A percentile compares a stretch with the other conserved stretches of the same genome.
Conservation (phyloP, 2,329 filamentous ascomycete species). For the Penicillium brasilianum region DNA sequence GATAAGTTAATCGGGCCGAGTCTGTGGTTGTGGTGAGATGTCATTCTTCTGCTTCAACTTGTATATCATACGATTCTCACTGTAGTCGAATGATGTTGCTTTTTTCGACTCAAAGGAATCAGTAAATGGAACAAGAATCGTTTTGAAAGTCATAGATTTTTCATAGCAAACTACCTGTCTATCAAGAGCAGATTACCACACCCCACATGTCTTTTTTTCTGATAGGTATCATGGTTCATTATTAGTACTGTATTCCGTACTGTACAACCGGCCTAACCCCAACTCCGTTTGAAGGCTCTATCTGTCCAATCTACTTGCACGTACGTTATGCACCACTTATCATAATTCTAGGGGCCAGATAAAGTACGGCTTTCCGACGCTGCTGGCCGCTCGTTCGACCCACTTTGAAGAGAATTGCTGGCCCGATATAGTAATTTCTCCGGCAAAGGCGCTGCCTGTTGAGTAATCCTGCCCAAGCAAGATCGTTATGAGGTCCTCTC, state of each 20-base stretch:
- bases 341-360: background rate
- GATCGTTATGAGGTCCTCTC: background rate
- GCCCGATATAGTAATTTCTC: conserved; percentile 19
- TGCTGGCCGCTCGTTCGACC: conserved; percentile 1
- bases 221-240: background rate
- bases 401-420: conserved; percentile 13
- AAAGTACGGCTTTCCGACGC: background rate
- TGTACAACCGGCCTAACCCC: too few relatives aligned
- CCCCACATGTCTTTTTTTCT: background rate
- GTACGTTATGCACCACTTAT: background rate
- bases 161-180: background rate
- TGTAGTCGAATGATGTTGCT: background rate
- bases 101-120: too few relatives aligned
- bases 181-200: background rate
- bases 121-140: too few relatives aligned
- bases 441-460: conserved; percentile 10
- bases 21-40: background rate
- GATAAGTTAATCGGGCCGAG: conserved; percentile 2
- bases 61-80: background rate
- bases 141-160: background rate
- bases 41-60: background rate
- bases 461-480: conserved; percentile 11
- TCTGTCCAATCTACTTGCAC: background rate
- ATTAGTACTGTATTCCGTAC: too few relatives aligned
- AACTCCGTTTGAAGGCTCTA: background rate